Base-by-base conservation (phyloP, 225 moss, liverwort and hornwort species). In the Asterella californica region DNA sequence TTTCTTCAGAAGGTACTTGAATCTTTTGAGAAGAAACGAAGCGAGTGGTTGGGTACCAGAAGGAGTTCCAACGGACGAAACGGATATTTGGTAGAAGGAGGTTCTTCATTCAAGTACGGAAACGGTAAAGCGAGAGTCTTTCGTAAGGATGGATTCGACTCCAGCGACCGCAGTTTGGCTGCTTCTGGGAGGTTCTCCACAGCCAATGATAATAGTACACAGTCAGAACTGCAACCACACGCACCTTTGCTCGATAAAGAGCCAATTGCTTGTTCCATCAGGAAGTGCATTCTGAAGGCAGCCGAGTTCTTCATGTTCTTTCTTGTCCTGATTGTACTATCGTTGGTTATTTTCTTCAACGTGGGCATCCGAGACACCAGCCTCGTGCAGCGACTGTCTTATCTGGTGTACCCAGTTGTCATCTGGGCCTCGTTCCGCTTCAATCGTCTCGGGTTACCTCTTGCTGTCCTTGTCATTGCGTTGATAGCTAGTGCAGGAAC, bases 371-470 rank as follows among this genome's bases (percentile, higher is more conserved):
- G 73, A 70, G 92, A 96, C 80, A 86, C 81, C 32, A 86, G 75
- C 72, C 91, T 91, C 55, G 86, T 94, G 62, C 92, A 93, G 64
- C 90, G 92, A 78, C 94, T 96, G 48, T 82, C 96, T n/a, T 96
- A 96, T 75, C 81, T 94, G 65, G 94, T 96, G 32, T 96, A 94
- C 82, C 94, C 94, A 54, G 92, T 96, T 27, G 94, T 96, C 25
- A 96, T 96, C 76, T 96, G 92, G 94, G 94, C 94, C 65, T 91
- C 96, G 9, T 96, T 96, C 50, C 92, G 94, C 55, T 96, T 94
- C 70, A 96, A 96, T 83, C 90, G 92, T 25, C 83, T 94, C 50
- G 94, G 96, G 49, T 88, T 94, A 78, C 94, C 96, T 80, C 88
- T 96, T 19, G 90, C 92, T 27, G 92, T 96, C 50, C 87, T 94